Evolutionary conservation across 2,329 filamentous ascomycete genomes (phyloP).

Genomic region (Calonectria pseudoreteaudii): DNA sequence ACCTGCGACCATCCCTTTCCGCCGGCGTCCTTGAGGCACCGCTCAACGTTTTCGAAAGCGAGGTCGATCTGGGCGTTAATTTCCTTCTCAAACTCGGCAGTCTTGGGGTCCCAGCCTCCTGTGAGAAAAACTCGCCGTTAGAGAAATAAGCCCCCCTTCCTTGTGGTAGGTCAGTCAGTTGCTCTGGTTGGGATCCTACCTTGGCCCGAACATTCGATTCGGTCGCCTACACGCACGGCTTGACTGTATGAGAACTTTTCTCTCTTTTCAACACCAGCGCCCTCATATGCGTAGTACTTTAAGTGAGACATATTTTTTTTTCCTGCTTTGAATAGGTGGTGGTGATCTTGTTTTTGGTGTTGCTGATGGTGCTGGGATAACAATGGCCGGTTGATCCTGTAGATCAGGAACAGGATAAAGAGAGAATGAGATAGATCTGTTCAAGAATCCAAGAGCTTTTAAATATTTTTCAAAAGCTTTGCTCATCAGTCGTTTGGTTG

Average conservation of each 20-base stretch:
- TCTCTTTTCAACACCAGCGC: background rate
- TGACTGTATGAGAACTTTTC: background rate
- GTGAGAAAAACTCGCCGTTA: background rate
- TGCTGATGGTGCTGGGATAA: background rate
- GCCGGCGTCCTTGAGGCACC: background rate
- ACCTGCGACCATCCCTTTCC: conserved; percentile 7
- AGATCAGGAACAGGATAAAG: background rate
- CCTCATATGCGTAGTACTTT: background rate
- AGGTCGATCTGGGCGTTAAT: background rate
- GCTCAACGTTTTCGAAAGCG: background rate
- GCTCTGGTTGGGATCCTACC: background rate
- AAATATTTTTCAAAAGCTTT: background rate
- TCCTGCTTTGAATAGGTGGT: background rate
- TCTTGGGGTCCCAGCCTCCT: background rate
- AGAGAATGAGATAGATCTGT: background rate
- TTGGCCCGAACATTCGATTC: conserved; percentile 4
- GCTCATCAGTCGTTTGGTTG: background rate
- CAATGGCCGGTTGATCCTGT: background rate
- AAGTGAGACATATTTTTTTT: conserved; percentile 3
- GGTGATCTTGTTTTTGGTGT: background rate
- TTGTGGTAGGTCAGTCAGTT: too few species aligned
- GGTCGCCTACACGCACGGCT: background rate
- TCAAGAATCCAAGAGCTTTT: background rate
- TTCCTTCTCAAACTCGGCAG: background rate
- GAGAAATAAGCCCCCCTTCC: too few species aligned